Base-by-base conservation (phyloP, 371 early-diverging fungal species). In the Vairimorpha necatrix region DNA sequence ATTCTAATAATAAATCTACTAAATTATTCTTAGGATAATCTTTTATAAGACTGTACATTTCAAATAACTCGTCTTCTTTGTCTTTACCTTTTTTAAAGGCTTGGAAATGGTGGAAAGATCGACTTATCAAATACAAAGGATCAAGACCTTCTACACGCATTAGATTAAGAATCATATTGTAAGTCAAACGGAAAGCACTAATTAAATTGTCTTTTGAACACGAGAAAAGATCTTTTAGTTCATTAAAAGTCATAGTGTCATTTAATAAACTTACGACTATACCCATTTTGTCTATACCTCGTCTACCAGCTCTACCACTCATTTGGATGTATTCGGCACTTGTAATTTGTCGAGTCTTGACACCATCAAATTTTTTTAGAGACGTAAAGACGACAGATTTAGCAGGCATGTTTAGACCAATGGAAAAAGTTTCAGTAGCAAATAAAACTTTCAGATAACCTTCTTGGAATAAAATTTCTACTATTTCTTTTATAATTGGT, bases 371-470 rank as follows among this genome's bases (percentile, higher is more conserved):
- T 80, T 99, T 99, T 77, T 91, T 90, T 13, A 95, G 92, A 67
- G 89, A 87, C 0, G 98, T 95, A 80, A 99, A 99, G 1, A 98
- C 92, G 16, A 98, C 98, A 0, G 96, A 95, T 82, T 94, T 94
- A 67, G 98, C 98, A 46, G 99, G 99, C 98, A 99, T 98, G 87
- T 99, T 99, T 61, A 99, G 84, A 54, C 99, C 99, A 82, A 99
- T 99, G 4, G 99, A 95, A 87, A 99, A 99, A 0, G 99, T 98
- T 83, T 99, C 99, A 0, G 99, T 99, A 39, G 98, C 98, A 89
- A 99, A 98, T 39, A 99, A 86, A 16, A 96, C 93, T 87, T 98
- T 97, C 39, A 99, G 80, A 60, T 97, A 85, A 42, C 93, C 93
- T 87, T 97, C 96, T 83, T 95, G 96, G 88, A 99, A 99, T 32